phyloP scores from a whole-genome alignment of 768 basidiomycete genomes.

The Rhodotorula sphaerocarpa region DNA sequence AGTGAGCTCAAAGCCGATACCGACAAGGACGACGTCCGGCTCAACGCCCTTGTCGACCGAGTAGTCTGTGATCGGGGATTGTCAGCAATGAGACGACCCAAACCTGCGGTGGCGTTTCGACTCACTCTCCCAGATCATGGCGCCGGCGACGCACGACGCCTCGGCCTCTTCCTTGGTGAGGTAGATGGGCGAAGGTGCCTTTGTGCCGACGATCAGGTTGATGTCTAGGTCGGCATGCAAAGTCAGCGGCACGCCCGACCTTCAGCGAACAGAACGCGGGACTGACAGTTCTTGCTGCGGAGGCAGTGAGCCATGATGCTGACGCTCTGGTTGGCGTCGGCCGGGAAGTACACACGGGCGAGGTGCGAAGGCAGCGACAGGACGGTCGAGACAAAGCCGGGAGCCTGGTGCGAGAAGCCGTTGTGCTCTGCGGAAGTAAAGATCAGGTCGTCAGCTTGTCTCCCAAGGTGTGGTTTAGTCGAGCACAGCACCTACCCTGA shows the following conservation, averaged over 20 bases:
- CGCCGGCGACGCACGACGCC: conserved; percentile 77
- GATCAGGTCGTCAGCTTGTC: conserved; percentile 71
- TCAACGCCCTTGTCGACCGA: conserved; percentile 41
- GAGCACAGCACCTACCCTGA: not conserved
- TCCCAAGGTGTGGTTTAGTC: too few species aligned
- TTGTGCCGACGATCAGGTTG: conserved; percentile 81
- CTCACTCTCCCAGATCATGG: conserved; percentile 69
- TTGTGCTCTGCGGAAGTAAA: conserved; percentile 51
- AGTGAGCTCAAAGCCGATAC: conserved; percentile 71
- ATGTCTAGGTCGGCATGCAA: conserved; percentile 43
- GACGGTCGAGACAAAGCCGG: conserved; percentile 77
- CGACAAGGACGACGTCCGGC: conserved; percentile 61
- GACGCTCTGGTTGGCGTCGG: conserved; percentile 81
- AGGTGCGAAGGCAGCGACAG: conserved; percentile 63
- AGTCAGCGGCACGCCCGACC: too few species aligned
- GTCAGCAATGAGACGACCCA: not conserved
- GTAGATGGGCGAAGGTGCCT: conserved; percentile 57
- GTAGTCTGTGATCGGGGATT: conserved; percentile 1
- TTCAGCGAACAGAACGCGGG: too few species aligned
- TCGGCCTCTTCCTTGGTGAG: conserved; percentile 67
- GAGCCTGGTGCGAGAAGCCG: conserved; percentile 74
- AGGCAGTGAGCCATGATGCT: conserved; percentile 77
- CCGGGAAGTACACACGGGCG: conserved; percentile 61
- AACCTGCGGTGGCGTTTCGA: not conserved
- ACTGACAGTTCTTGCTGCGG: conserved; percentile 67